Percentiles rank a stretch among this genome's conserved stretches.
phyloP scores from a whole-genome alignment of 257 asterid species.

The Thymus quinquecostatus region DNA sequence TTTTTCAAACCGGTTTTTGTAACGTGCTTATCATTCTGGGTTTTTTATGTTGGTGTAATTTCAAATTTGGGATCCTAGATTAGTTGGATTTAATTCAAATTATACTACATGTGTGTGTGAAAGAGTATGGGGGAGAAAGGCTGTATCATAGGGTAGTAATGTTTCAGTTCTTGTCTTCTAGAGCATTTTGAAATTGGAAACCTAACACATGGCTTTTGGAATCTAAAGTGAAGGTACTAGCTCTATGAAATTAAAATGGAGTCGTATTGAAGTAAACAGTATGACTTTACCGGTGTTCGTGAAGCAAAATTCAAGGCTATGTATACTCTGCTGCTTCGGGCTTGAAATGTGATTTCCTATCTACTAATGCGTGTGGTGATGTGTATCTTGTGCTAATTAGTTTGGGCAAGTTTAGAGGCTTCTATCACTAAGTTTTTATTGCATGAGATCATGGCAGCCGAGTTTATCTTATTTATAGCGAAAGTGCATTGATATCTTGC shows the following conservation, averaged over 20 bases:
- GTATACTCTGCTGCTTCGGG: background rate
- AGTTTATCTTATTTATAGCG: background rate
- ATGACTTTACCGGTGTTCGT: background rate
- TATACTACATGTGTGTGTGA: background rate
- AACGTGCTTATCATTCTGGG: background rate
- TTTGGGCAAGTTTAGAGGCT: background rate
- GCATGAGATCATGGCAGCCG: background rate
- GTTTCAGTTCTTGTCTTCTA: background rate
- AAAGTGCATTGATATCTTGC: constrained; percentile 2
- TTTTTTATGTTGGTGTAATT: background rate
- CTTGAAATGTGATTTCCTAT: constrained; percentile 6
- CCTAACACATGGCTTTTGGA: too few relatives aligned
- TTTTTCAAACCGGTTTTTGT: background rate
- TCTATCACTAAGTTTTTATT: background rate
- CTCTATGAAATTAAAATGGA: too few relatives aligned
- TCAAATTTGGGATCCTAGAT: background rate
- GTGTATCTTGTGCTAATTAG: background rate
- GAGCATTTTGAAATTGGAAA: background rate
- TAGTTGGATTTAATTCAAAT: background rate
- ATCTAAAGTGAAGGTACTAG: too few relatives aligned
- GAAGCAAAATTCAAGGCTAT: background rate
- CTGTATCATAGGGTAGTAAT: background rate
- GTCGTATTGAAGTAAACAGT: too few relatives aligned
- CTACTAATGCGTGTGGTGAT: constrained; percentile 1
- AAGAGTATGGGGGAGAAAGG: background rate